phyloP scores from a whole-genome alignment of 2,329 filamentous ascomycete species.

The Fusarium sp. region DNA sequence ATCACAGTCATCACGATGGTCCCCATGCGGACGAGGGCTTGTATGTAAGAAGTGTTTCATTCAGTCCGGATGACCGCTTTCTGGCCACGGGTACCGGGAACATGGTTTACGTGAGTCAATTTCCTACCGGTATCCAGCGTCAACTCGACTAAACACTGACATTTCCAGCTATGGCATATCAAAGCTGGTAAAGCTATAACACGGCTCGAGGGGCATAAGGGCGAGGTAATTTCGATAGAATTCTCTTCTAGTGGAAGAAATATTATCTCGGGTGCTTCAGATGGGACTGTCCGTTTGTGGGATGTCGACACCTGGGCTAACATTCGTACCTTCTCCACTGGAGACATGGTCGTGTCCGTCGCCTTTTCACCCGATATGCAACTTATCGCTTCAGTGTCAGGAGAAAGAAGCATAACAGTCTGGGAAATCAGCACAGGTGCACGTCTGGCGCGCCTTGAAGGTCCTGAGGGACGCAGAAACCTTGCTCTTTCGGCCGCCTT shows the following conservation, averaged over 20 bases:
- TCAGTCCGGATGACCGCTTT: background rate
- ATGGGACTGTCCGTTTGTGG: background rate
- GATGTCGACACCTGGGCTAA: background rate
- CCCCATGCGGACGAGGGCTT: too few relatives aligned
- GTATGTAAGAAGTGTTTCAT: background rate
- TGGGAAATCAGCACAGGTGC: background rate
- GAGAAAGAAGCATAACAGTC: accelerated
- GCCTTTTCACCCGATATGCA: background rate
- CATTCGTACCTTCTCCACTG: background rate
- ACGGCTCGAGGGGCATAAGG: background rate
- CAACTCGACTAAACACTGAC: background rate
- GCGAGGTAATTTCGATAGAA: accelerated
- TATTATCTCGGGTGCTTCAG: background rate
- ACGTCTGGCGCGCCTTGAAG: background rate
- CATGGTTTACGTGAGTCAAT: background rate
- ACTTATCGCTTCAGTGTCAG: background rate
- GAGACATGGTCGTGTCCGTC: accelerated
- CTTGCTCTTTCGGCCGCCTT: background rate
- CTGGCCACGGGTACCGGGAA: background rate
- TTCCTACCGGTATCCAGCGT: background rate
- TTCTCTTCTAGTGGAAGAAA: background rate
- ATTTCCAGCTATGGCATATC: background rate
- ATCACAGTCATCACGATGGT: too few relatives aligned
- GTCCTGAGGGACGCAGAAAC: background rate
- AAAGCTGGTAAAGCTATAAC: background rate